Conservation (phyloP, 2,329 filamentous ascomycete genomes). For the Talaromyces sp. region DNA sequence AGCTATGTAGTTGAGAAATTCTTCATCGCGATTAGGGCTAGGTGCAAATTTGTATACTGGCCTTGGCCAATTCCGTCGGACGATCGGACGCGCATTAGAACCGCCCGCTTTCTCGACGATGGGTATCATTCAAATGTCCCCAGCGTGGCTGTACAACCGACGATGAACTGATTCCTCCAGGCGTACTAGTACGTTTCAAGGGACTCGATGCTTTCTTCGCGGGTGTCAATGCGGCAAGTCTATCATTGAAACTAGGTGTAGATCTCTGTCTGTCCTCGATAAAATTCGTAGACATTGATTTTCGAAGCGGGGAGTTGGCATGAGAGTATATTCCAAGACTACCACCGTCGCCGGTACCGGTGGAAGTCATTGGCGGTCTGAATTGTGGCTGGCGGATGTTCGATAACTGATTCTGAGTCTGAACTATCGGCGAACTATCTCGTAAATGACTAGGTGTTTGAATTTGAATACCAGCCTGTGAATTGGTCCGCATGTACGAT, state of each 20-base stretch:
- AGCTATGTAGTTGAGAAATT: not conserved
- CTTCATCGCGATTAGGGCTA: not conserved
- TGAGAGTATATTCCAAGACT: conserved; percentile 78
- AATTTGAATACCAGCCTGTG: conserved; percentile 32
- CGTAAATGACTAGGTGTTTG: conserved; percentile 48
- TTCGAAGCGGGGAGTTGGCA: conserved; percentile 78
- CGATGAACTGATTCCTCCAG: conserved; percentile 7
- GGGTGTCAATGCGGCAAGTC: conserved; percentile 38
- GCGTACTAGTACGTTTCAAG: conserved; percentile 16
- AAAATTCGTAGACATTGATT: conserved; percentile 64
- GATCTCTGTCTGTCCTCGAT: conserved; percentile 34
- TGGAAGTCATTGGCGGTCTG: conserved; percentile 37
- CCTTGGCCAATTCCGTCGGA: not conserved
- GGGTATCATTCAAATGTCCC: conserved; percentile 8
- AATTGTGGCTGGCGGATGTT: conserved; percentile 56
- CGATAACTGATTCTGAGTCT: conserved; percentile 38
- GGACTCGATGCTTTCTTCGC: conserved; percentile 34
- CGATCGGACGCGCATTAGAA: conserved; percentile 1
- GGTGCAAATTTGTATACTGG: not conserved
- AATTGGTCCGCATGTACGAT: conserved; percentile 22
- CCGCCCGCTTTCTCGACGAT: conserved; percentile 17
- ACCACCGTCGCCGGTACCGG: conserved; percentile 62
- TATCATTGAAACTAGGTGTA: conserved; percentile 40
- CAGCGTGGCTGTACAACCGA: conserved; percentile 12
- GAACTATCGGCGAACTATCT: conserved; percentile 48